Evolutionary conservation across 2,329 filamentous ascomycete species (phyloP).

Genomic region (Pseudopyrenochaeta lycopersici): DNA sequence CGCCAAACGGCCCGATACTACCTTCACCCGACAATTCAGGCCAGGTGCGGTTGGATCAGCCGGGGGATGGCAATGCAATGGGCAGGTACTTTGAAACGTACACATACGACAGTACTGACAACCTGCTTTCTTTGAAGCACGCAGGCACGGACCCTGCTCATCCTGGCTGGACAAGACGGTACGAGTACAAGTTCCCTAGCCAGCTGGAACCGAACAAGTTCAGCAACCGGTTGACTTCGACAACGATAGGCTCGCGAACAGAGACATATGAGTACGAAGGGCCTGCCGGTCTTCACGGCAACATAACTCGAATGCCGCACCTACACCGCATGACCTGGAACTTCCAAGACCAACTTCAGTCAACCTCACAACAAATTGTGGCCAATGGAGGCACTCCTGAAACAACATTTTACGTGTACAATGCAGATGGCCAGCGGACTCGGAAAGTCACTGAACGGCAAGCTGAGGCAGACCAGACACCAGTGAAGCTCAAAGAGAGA

Average conservation of each 20-base stretch:
- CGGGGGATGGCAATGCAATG: too few relatives aligned
- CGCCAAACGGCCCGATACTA: too few relatives aligned
- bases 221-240: slow-evolving; percentile 6
- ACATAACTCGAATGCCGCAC: slow-evolving; percentile 16
- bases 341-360: slow-evolving; percentile 11
- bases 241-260: neutral
- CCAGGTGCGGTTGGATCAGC: too few relatives aligned
- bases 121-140: slow-evolving; percentile 21
- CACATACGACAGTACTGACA: slow-evolving; percentile 22
- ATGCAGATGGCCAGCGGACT: slow-evolving; percentile 9
- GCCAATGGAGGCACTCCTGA: slow-evolving; percentile 11
- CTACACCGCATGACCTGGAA: slow-evolving; percentile 16
- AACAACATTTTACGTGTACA: slow-evolving; percentile 23
- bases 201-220: neutral
- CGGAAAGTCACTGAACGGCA: slow-evolving; percentile 25
- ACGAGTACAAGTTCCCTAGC: slow-evolving; percentile 17
- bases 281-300: slow-evolving; percentile 1
- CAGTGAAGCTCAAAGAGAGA: slow-evolving; percentile 2
- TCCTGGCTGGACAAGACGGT: slow-evolving; percentile 22
- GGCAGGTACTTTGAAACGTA: neutral
- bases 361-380: slow-evolving; percentile 3
- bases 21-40: too few relatives aligned
- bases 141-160: neutral
- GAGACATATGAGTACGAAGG: slow-evolving; percentile 3
- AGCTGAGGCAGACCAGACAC: too few relatives aligned